These are phyloP conservation scores for Aspergillus coremiiformis DNA, from an alignment of 495 filamentous ascomycete genomes.

Conservation along the genomic window DNA sequence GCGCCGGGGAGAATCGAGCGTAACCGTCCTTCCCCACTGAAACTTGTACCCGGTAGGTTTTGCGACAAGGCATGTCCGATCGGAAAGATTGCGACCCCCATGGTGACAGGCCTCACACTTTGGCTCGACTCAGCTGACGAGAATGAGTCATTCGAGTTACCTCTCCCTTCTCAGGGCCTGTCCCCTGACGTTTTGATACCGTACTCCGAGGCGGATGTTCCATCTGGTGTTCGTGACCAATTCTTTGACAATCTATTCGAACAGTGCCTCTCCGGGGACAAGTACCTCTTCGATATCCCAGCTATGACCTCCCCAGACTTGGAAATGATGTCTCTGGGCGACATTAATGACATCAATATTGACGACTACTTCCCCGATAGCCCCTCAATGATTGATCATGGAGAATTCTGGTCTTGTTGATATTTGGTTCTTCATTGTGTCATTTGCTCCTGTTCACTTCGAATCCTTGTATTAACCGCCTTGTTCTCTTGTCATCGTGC, in stretches of 20 bases:
- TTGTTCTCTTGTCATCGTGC: no score
- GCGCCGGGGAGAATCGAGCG: not conserved
- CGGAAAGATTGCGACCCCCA: not conserved
- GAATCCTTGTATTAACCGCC: not conserved
- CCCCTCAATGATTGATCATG: not conserved
- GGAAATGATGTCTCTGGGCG: not conserved
- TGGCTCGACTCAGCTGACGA: not conserved
- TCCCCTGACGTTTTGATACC: not conserved
- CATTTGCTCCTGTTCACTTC: not conserved
- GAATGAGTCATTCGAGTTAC: not conserved
- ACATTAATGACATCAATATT: not conserved
- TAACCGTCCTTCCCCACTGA: not conserved
- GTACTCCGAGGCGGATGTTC: not conserved
- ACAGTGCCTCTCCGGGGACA: not conserved
- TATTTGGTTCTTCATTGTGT: not conserved
- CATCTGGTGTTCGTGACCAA: not conserved
- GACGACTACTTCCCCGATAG: not conserved
- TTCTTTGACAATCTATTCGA: not conserved
- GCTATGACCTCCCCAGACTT: not conserved
- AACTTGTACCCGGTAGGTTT: not conserved
- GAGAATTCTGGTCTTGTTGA: not conserved
- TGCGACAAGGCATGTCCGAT: not conserved
- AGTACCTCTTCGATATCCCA: not conserved
- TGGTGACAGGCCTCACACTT: not conserved
- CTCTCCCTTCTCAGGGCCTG: not conserved